Base-by-base conservation (phyloP, 495 filamentous ascomycete species). In the Penicillium angulare region DNA sequence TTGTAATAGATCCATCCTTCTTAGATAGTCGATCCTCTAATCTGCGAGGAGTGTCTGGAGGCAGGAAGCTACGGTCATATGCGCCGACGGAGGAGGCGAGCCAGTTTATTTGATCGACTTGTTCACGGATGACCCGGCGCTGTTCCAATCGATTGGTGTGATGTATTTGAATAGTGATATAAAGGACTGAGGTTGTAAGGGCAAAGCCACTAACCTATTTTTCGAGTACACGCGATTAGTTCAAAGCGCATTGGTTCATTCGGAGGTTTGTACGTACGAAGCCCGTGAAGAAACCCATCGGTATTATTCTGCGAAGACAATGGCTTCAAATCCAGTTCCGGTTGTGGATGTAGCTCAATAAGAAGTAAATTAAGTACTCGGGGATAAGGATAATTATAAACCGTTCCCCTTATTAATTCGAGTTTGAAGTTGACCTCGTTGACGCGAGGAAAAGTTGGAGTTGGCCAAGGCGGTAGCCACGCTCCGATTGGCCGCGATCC, bases 231-330 rank as follows among this genome's bases (percentile, higher is more conserved):
- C n/a, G n/a, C n/a, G n/a, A n/a, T n/a, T n/a, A n/a, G n/a, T n/a
- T n/a, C n/a, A n/a, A n/a, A n/a, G n/a, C n/a, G 47, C 20, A 13
- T 36, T 20, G 49, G 8, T 15, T 10, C n/a, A 29, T 10, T 18
- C n/a, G 21, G n/a, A n/a, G n/a, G n/a, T n/a, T n/a, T n/a, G n/a
- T n/a, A 81, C 85, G 43, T 80, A 96, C 91, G 59, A 95, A 89
- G 66, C 91, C 91, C 13, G 86, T 76, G 55, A 86, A 79, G 75
- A 90, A 89, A 49, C 87, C 86, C 88, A 92, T 90, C 52, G 44
- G 22, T 21, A 29, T 24, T 34, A n/a, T n/a, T 26, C 24, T 1
- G 13, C 18, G 43, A 21, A 21, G 24, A 16, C 15, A 20, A 5
- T 23, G 2, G 1, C 15, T 5, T 32, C 41, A n/a, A 21, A 5